Evolutionary conservation across 2,329 filamentous ascomycete species (phyloP), one percentile per base, ranked within the genome.

Genomic region (Pseudogymnoascus sp.): DNA sequence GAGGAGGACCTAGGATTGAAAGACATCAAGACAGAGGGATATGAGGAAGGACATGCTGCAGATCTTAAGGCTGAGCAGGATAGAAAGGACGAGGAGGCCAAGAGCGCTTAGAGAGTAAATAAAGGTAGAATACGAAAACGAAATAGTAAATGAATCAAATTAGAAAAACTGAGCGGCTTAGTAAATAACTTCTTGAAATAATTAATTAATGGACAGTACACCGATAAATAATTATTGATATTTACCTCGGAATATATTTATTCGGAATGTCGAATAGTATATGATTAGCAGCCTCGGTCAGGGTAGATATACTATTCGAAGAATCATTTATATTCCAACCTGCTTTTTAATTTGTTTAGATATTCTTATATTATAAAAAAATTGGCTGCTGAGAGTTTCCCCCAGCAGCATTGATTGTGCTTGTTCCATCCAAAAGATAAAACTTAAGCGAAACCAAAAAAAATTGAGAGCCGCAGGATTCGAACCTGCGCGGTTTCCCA

Each of bases 21-120:
- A 64, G 95, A 99, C 72, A 99, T 99, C 87, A 95, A 93, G 82
- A 86, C 87, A 0, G 93, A 98, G 75, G 87, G 86, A 0, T 98
- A 99, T 72, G 89, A 89, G 74, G 80, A 86, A 61, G 82, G 85
- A 66, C 68, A 65, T 63, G 65, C 64, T 71, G 68, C 72, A 64
- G 69, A 70, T 22, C 69, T 74, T 62, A 70, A 69, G 12, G 67
- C 67, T 26, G 71, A 68, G 24, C 61, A 66, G 3, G 69, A 72
- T 50, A 69, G 68, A 65, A 68, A 67, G 62, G 50, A 63, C 2
- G 63, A 65, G 28, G 63, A 66, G 50, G 59, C 37, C 3, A 65
- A 60, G 46, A 16, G 6, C 14, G 28, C 28, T 2, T 56, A 56
- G n/a, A 22, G 16, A 11, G 24, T n/a, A n/a, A n/a, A n/a, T 28